Evolutionary conservation across 768 basidiomycete genomes (phyloP).

Genomic region (Leccinum truebloodii): DNA sequence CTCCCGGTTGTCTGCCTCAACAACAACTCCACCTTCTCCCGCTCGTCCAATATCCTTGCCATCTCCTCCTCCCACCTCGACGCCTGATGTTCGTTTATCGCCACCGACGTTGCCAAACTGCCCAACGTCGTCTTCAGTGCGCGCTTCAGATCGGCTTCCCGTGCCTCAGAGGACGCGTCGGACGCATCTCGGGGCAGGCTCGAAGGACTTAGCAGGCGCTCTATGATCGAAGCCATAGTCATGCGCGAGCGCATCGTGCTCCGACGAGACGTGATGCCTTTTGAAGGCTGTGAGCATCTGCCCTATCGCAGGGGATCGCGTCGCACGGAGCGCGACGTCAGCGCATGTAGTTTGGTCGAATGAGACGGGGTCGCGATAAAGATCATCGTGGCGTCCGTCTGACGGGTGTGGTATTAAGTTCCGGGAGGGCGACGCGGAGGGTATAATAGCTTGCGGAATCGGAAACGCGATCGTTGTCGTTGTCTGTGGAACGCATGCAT

Average conservation of each 20-base stretch:
- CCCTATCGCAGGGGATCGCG: slow-evolving; percentile 53
- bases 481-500: too few relatives aligned
- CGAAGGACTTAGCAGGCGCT: slow-evolving; percentile 35
- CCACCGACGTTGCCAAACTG: slow-evolving; percentile 60
- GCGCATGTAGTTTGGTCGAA: slow-evolving; percentile 59
- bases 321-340: slow-evolving; percentile 70
- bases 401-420: too few relatives aligned
- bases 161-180: slow-evolving; percentile 46
- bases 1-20: slow-evolving; percentile 60
- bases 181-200: slow-evolving; percentile 39
- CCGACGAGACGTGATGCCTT: slow-evolving; percentile 44
- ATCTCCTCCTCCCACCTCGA: slow-evolving; percentile 66
- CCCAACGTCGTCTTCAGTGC: slow-evolving; percentile 68
- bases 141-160: slow-evolving; percentile 65
- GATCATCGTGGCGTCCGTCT: slow-evolving; percentile 53
- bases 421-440: too few relatives aligned
- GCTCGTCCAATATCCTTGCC: slow-evolving; percentile 60
- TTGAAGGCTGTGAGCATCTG: slow-evolving; percentile 60
- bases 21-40: slow-evolving; percentile 64
- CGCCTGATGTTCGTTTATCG: slow-evolving; percentile 69
- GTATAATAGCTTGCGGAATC: too few relatives aligned
- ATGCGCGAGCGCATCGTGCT: too few relatives aligned
- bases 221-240: too few relatives aligned
- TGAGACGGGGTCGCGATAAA: slow-evolving; percentile 65
- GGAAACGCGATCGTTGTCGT: too few relatives aligned